Evolutionary conservation across 169 alveolate species (phyloP).

Genomic region (Eimeria zaria): DNA sequence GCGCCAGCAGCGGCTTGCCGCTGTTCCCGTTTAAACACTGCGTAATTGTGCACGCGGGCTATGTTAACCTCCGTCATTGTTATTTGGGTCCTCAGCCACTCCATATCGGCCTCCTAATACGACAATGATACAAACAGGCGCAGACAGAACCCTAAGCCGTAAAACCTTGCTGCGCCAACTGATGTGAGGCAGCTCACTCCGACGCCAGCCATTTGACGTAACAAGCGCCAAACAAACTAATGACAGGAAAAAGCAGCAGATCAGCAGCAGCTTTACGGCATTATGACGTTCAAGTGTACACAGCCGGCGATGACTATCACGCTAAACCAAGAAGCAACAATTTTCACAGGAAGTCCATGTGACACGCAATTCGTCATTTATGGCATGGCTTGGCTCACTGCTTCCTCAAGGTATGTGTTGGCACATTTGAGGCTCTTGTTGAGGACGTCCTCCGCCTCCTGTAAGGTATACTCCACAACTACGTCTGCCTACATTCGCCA

Average conservation of each 20-base stretch:
- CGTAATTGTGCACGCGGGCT: slow-evolving; percentile 94
- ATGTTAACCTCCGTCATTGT: slow-evolving; percentile 94
- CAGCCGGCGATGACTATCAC: background rate
- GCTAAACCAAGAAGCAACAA: background rate
- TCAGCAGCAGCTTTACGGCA: background rate
- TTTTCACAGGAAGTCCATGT: background rate
- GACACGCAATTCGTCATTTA: background rate
- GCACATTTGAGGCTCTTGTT: slow-evolving; percentile 90
- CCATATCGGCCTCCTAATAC: slow-evolving; percentile 90
- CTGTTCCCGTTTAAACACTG: slow-evolving; percentile 90
- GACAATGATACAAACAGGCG: slow-evolving; percentile 11
- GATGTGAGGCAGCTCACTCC: background rate
- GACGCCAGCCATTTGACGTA: too few species aligned
- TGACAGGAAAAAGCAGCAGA: background rate
- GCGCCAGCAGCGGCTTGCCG: slow-evolving; percentile 82
- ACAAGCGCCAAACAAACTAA: too few species aligned
- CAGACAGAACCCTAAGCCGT: background rate
- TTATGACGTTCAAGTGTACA: background rate
- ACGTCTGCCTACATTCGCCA: slow-evolving; percentile 92
- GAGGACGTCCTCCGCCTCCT: slow-evolving; percentile 93
- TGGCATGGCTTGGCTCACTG: slow-evolving; percentile 71
- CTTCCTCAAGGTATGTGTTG: slow-evolving; percentile 84
- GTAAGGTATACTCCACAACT: slow-evolving; percentile 93
- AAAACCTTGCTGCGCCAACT: background rate
- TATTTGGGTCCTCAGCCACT: slow-evolving; percentile 93